Percentiles rank a stretch among this genome's conserved stretches.
phyloP scores from a whole-genome alignment of 768 basidiomycete species.

The Cystobasidium tubakii region DNA sequence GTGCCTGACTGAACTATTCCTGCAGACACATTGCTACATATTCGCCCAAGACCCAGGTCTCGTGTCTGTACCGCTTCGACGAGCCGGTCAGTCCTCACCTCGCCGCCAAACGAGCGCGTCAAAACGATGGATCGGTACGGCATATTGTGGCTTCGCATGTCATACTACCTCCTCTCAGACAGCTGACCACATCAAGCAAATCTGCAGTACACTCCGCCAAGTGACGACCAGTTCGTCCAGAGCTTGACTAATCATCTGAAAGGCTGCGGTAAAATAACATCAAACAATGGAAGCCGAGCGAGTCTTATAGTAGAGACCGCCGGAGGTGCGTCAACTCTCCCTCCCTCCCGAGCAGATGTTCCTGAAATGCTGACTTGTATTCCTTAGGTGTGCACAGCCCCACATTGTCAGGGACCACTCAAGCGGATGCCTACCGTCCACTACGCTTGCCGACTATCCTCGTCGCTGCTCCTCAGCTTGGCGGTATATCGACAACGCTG shows the following conservation, averaged over 20 bases:
- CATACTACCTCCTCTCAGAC: not conserved
- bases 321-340: conserved; percentile 64
- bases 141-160: not conserved
- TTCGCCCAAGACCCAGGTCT: conserved; percentile 50
- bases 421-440: conserved; percentile 77
- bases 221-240: conserved; percentile 42
- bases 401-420: conserved; percentile 70
- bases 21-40: conserved; percentile 40
- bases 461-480: conserved; percentile 78
- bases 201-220: conserved; percentile 44
- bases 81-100: conserved; percentile 92
- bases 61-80: conserved; percentile 74
- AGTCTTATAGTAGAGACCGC: conserved; percentile 87
- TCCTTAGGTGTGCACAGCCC: conserved; percentile 82
- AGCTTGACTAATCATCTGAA: conserved; percentile 55
- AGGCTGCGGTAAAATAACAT: conserved; percentile 51
- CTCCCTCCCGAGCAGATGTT: too few relatives aligned
- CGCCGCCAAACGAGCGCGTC: conserved; percentile 56
- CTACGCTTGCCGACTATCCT: conserved; percentile 81
- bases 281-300: conserved; percentile 41
- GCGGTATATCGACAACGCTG: conserved; percentile 88
- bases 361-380: not conserved
- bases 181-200: not conserved
- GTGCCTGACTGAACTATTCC: not conserved
- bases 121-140: not conserved